A percentile compares a stretch with the other conserved stretches of the same genome.
phyloP scores from a whole-genome alignment of 192 early-diverging fungal genomes.

The Globomyces pollinis-pini region DNA sequence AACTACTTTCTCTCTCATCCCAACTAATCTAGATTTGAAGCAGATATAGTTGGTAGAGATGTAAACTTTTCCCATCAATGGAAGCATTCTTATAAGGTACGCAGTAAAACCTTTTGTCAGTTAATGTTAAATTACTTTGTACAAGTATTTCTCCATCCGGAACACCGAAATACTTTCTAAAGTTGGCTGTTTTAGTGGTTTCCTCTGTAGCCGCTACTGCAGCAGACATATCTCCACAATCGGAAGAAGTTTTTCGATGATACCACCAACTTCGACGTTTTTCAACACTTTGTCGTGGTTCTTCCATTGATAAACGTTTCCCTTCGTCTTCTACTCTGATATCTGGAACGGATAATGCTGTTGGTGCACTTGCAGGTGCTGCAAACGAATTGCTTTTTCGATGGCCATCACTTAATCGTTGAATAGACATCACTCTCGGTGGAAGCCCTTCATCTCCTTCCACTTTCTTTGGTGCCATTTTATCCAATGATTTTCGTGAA shows the following conservation, averaged over 20 bases:
- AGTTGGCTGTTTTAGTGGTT: conserved; percentile 27
- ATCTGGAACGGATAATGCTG: neutral
- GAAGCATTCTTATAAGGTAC: conserved; percentile 41
- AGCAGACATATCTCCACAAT: conserved; percentile 8
- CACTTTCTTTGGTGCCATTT: neutral
- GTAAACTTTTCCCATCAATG: conserved; percentile 53
- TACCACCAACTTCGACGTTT: conserved; percentile 13
- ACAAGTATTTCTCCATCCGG: conserved; percentile 44
- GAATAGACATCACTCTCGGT: too few relatives aligned
- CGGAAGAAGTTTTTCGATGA: conserved; percentile 22
- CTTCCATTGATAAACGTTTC: neutral
- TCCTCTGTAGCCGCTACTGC: conserved; percentile 3
- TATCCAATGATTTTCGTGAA: too few relatives aligned
- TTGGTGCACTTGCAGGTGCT: neutral
- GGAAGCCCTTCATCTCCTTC: too few relatives aligned
- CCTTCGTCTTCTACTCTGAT: neutral
- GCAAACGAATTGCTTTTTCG: conserved; percentile 11
- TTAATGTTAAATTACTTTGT: conserved; percentile 25
- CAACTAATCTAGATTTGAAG: conserved; percentile 51
- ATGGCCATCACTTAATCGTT: neutral
- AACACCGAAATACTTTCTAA: conserved; percentile 46
- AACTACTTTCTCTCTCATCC: conserved; percentile 42
- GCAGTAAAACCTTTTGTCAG: conserved; percentile 37
- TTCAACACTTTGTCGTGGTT: neutral
- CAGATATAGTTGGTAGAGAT: conserved; percentile 55